A percentile compares a stretch with the other conserved stretches of the same genome.
These are phyloP conservation scores for Aspergillus fructus DNA, from an alignment of 2,329 filamentous ascomycete genomes.

Conservation along the genomic window DNA sequence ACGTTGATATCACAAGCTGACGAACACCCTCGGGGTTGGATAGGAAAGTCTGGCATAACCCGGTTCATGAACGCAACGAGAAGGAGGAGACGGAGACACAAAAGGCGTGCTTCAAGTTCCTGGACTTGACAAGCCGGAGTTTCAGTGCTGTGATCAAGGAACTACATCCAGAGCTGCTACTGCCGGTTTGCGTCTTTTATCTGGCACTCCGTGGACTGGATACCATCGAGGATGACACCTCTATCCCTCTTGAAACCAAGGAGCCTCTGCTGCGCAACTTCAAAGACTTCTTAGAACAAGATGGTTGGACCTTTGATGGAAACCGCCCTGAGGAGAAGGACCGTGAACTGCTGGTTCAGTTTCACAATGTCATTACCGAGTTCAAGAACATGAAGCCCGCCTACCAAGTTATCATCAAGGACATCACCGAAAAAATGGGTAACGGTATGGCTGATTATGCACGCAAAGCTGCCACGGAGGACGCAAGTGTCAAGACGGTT, in stretches of 20 bases:
- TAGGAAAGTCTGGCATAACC: slow-evolving; percentile 96
- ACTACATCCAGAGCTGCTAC: slow-evolving; percentile 87
- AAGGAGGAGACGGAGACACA: slow-evolving; percentile 72
- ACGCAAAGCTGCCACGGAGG: slow-evolving; percentile 76
- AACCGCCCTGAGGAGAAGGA: slow-evolving; percentile 94
- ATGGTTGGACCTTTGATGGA: slow-evolving; percentile 86
- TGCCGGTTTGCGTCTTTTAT: slow-evolving; percentile 90
- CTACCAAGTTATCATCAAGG: slow-evolving; percentile 84
- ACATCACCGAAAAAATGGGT: slow-evolving; percentile 92
- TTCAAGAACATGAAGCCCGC: slow-evolving; percentile 82
- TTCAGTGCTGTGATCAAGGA: slow-evolving; percentile 94
- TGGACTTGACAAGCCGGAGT: slow-evolving; percentile 86
- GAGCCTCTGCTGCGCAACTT: slow-evolving; percentile 84
- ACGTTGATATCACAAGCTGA: slow-evolving; percentile 14
- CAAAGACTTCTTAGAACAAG: slow-evolving; percentile 71
- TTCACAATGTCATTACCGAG: slow-evolving; percentile 81
- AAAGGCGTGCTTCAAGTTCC: slow-evolving; percentile 79
- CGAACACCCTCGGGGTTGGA: background rate
- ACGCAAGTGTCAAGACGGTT: slow-evolving; percentile 76
- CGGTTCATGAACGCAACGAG: slow-evolving; percentile 79
- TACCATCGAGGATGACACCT: slow-evolving; percentile 99
- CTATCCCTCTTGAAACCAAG: slow-evolving; percentile 76
- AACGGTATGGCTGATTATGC: slow-evolving; percentile 98
- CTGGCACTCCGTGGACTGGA: slow-evolving; percentile 87
- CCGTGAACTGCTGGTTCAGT: slow-evolving; percentile 85